Conservation (phyloP, 305 asterid genomes). For the Solanum hybrid region DNA sequence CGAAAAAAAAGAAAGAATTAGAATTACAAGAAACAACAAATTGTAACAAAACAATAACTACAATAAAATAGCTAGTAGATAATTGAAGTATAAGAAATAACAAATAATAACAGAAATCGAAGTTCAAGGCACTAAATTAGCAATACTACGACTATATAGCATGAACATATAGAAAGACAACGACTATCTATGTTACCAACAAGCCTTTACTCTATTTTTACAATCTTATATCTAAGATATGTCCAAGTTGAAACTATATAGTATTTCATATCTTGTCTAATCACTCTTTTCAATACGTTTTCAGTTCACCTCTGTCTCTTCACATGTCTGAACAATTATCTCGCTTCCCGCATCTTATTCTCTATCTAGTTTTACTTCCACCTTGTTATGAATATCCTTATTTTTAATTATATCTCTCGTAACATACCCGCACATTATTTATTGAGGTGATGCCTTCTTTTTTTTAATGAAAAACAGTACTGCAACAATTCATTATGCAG, state of each 20-base stretch:
- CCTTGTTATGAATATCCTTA: background rate
- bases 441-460: background rate
- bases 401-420: background rate
- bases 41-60: background rate
- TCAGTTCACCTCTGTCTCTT: fast-evolving
- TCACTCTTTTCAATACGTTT: background rate
- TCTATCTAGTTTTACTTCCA: fast-evolving
- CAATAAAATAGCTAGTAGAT: background rate
- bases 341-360: fast-evolving
- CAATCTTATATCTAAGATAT: too few relatives aligned
- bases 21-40: background rate
- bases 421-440: background rate
- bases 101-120: background rate
- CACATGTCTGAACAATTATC: background rate
- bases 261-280: background rate
- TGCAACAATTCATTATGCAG: too few relatives aligned
- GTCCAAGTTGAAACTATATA: background rate
- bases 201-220: background rate
- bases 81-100: background rate
- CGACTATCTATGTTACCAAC: background rate
- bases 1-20: background rate
- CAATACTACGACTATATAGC: background rate
- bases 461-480: too few relatives aligned
- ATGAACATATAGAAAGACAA: background rate
- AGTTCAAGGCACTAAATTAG: background rate